Evolutionary conservation across 2,329 filamentous ascomycete species (phyloP).

Genomic region (Cercospora canescens): DNA sequence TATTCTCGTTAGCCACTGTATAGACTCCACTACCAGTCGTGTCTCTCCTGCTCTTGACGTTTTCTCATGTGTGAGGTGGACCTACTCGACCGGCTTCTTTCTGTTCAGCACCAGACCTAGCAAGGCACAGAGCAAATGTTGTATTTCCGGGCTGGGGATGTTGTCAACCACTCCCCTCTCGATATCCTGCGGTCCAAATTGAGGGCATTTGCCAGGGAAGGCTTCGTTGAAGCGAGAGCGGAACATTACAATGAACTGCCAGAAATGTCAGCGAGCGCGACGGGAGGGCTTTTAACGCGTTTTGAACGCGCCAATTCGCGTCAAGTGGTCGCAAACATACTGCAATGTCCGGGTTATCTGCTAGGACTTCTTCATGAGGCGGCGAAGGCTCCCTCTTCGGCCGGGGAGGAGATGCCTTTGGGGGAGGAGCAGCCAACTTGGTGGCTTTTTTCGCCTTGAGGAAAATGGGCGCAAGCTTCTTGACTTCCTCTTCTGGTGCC

Average conservation of each 20-base stretch:
- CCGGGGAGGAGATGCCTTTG: constrained; percentile 36
- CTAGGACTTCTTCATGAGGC: constrained; percentile 83
- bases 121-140: constrained; percentile 85
- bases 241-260: constrained; percentile 97
- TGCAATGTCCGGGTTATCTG: constrained; percentile 88
- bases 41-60: neutral
- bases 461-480: constrained; percentile 40
- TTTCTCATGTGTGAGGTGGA: constrained; percentile 28
- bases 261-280: constrained; percentile 46
- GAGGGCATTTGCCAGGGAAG: constrained; percentile 81
- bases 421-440: constrained; percentile 48
- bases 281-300: constrained; percentile 27
- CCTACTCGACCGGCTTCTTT: constrained; percentile 98
- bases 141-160: constrained; percentile 78
- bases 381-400: constrained; percentile 81
- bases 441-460: constrained; percentile 43
- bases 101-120: constrained; percentile 87
- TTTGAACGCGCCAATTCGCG: constrained; percentile 33
- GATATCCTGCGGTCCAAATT: constrained; percentile 93
- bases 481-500: constrained; percentile 58
- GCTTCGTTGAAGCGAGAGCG: constrained; percentile 87
- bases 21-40: neutral
- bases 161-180: constrained; percentile 80
- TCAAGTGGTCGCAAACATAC: constrained; percentile 59
- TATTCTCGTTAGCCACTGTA: constrained; percentile 34